These are phyloP conservation scores for Rubus idaeus DNA, from an alignment of 306 rosid genomes.

Conservation along the genomic window DNA sequence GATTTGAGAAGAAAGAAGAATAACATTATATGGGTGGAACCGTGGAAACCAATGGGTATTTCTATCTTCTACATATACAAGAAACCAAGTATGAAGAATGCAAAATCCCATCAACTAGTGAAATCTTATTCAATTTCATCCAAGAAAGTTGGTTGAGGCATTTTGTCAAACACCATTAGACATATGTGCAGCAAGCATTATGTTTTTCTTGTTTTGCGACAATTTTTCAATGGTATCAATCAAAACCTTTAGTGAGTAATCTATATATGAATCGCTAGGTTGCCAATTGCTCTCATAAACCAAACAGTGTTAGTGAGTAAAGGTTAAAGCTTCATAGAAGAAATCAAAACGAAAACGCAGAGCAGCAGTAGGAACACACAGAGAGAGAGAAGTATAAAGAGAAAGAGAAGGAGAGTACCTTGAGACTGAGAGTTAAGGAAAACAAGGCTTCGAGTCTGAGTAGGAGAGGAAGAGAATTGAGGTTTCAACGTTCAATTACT, in stretches of 20 bases:
- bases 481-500: neutral
- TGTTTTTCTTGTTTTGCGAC: neutral
- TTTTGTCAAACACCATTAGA: conserved; percentile 1
- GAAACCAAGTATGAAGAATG: neutral
- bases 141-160: neutral
- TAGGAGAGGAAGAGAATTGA: neutral
- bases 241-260: neutral
- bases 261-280: neutral
- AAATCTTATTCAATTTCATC: neutral
- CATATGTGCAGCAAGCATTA: neutral
- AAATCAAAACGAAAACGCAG: neutral
- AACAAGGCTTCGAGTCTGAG: neutral
- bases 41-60: neutral
- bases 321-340: neutral
- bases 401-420: neutral
- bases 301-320: neutral
- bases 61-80: neutral
- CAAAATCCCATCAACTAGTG: neutral
- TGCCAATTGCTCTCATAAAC: neutral
- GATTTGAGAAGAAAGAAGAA: neutral
- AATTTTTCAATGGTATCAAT: neutral
- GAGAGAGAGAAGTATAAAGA: neutral
- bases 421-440: neutral
- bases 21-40: neutral
- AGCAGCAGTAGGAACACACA: neutral